phyloP scores from a whole-genome alignment of 2,329 filamentous ascomycete species.

The Sclerotinia spermophila region DNA sequence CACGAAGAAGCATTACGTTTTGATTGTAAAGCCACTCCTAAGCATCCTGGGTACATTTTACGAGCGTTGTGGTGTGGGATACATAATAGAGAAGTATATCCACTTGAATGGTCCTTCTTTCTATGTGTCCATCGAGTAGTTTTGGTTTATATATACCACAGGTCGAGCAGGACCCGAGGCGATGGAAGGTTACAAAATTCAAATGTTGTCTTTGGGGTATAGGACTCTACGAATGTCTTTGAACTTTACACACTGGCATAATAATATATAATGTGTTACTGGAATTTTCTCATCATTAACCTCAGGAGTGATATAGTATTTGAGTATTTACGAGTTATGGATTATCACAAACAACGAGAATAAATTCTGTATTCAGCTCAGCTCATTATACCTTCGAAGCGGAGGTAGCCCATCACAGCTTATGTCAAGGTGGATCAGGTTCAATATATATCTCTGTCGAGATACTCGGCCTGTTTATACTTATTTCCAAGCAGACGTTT shows the following conservation, averaged over 20 bases:
- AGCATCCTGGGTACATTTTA: neutral
- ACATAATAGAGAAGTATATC: neutral
- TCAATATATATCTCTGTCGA: no score
- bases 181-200: neutral
- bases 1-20: neutral
- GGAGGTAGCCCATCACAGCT: no score
- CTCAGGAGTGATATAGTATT: neutral
- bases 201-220: neutral
- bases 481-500: no score
- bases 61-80: constrained; percentile 4
- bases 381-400: accelerated
- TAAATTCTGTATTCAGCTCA: neutral
- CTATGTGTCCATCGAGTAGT: neutral
- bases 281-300: neutral
- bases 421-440: neutral
- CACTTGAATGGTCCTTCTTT: neutral
- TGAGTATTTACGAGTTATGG: neutral
- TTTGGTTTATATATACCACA: neutral
- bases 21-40: neutral
- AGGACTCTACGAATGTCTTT: neutral
- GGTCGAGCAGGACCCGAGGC: neutral
- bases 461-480: no score
- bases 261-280: neutral
- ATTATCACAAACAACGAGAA: neutral
- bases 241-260: neutral